phyloP scores from a whole-genome alignment of 352 stramenopile species.

The Globisporangium paddicum region DNA sequence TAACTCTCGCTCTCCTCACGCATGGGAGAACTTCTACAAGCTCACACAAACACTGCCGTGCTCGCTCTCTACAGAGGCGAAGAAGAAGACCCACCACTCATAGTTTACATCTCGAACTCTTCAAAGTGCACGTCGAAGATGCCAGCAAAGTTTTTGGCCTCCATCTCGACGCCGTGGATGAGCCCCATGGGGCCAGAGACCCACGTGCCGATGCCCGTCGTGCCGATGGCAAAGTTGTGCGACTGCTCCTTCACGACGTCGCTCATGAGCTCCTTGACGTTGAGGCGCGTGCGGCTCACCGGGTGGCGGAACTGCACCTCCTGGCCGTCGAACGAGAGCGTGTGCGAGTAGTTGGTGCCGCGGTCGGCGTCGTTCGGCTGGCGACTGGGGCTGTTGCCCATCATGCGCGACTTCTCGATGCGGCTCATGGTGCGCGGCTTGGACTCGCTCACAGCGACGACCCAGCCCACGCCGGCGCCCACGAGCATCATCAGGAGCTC shows the following conservation, averaged over 20 bases:
- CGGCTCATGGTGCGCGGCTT: conserved; percentile 72
- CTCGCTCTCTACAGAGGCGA: background rate
- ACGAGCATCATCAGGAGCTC: conserved; percentile 70
- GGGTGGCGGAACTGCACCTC: conserved; percentile 76
- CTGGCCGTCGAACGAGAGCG: conserved; percentile 72
- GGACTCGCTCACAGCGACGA: conserved; percentile 57
- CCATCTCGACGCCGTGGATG: conserved; percentile 71
- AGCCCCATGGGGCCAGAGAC: conserved; percentile 79
- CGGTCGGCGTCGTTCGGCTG: conserved; percentile 39
- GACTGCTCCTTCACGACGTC: conserved; percentile 84
- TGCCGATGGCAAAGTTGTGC: conserved; percentile 78
- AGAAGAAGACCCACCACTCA: too few species aligned
- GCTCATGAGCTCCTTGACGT: conserved; percentile 72
- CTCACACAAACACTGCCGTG: background rate
- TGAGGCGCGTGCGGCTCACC: conserved; percentile 59
- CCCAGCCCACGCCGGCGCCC: conserved; percentile 51
- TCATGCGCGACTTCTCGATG: conserved; percentile 70
- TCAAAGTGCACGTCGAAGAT: conserved; percentile 89
- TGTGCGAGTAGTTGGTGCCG: conserved; percentile 63
- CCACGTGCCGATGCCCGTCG: conserved; percentile 78
- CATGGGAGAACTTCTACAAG: conserved; percentile 1
- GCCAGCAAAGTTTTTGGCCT: conserved; percentile 69
- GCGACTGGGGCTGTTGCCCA: conserved; percentile 33
- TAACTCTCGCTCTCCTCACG: background rate
- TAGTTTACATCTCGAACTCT: conserved; percentile 84